Base-by-base conservation (phyloP, 2,329 filamentous ascomycete species). In the Colletotrichum eremochloae region DNA sequence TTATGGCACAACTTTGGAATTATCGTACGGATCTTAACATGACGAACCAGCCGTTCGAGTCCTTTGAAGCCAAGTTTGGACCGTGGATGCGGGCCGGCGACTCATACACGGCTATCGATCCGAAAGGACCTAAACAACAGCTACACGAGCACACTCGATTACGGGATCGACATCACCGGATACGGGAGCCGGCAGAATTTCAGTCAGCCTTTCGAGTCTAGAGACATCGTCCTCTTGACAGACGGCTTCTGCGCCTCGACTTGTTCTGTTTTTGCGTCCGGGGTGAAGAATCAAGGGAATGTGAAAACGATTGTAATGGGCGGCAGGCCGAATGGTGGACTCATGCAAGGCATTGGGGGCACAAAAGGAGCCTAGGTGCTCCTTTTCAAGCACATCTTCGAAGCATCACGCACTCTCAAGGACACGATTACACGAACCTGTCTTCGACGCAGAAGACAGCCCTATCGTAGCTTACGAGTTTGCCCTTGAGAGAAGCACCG, bases 241-340 rank as follows among this genome's bases (percentile, higher is more conserved):
- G 89, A 91, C 76, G 88, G 88, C 40, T 84, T 86, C 75, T 91
- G 89, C 77, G 86, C 86, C 29, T 90, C 87, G 1, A 88, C 88
- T 2, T 91, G 89, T 79, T 85, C 87, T 11, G 81, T 89, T 3
- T 89, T 89, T 73, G 83, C 84, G 15, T 86, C 90, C 74, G 83
- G 89, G 75, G 80, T 90, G 76, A 84, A 84, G 36, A 79, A 84
- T 11, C 64, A 58, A 42, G 70, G 42, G 9, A 61, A 55, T 3
- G 58, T 70, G n/a, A 72, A 65, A 44, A 46, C 46, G 4, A 46
- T 72, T 15, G 53, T 44, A 2, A 50, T 72, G 29, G 70, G 70
- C 14, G 66, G 70, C 20, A 44, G 66, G 46, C 70, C 70, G 8
- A 55, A 82, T 56, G 76, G 80, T 36, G 84, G 85, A 2, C 80